Evolutionary conservation across 768 basidiomycete genomes (phyloP).

Genomic region (Trametes meyenii): DNA sequence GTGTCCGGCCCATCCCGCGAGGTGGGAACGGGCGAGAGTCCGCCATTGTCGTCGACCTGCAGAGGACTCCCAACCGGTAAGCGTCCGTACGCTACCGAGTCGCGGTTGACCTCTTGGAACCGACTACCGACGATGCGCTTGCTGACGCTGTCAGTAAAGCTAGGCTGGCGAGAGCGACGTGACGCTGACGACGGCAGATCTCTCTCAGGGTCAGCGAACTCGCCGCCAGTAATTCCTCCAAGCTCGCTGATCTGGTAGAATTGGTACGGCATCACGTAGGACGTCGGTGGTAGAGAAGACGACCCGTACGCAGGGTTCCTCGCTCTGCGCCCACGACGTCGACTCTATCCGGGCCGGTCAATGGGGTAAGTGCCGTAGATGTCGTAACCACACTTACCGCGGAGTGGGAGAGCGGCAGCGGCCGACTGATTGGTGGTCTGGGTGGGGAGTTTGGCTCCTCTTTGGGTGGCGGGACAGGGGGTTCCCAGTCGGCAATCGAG

Average conservation of each 20-base stretch:
- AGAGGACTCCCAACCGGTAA: slow-evolving; percentile 64
- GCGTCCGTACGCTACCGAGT: slow-evolving; percentile 58
- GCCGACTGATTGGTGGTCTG: slow-evolving; percentile 62
- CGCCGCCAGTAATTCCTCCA: slow-evolving; percentile 60
- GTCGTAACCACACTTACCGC: slow-evolving; percentile 26
- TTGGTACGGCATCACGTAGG: slow-evolving; percentile 77
- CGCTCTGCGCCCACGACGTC: slow-evolving; percentile 49
- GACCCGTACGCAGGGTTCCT: slow-evolving; percentile 65
- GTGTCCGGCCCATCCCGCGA: no score
- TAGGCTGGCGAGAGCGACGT: slow-evolving; percentile 35
- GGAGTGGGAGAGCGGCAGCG: slow-evolving; percentile 51
- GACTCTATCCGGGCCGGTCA: slow-evolving; percentile 28
- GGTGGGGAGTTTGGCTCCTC: slow-evolving; percentile 47
- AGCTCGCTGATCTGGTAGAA: slow-evolving; percentile 76
- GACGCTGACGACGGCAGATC: slow-evolving; percentile 14
- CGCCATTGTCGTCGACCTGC: slow-evolving; percentile 52
- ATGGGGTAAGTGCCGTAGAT: neutral
- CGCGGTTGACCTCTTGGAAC: slow-evolving; percentile 72
- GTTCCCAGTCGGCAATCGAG: slow-evolving; percentile 55
- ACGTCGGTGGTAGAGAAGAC: slow-evolving; percentile 73
- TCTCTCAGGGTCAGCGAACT: slow-evolving; percentile 51
- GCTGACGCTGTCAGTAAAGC: slow-evolving; percentile 60
- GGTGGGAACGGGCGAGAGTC: slow-evolving; percentile 38
- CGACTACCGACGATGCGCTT: slow-evolving; percentile 67
- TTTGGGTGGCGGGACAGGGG: slow-evolving; percentile 36